Evolutionary conservation across 305 asterid species (phyloP), one percentile per base, ranked within the genome.

Genomic region (Withania somnifera): DNA sequence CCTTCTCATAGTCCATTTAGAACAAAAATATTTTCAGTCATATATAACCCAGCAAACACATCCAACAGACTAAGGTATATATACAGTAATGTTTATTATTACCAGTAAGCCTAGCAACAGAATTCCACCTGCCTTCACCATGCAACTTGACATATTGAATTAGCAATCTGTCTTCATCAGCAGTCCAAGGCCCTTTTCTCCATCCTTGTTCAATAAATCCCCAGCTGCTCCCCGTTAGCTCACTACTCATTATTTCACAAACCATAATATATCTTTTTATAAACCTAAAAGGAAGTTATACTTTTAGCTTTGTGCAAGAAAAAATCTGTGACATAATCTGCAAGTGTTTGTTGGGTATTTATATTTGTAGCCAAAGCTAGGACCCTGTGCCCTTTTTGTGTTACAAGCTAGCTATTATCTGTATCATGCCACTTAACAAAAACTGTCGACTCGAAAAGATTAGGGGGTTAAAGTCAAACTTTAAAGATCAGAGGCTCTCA

Each of bases 171-270:
- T 95, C 98, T 88, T 95, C 98, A 82, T 93, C 97, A 61, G 91
- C 84, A 68, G 98, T 95, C 98, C 98, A 95, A 13, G 98, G 98
- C 36, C 98, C 98, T 84, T 95, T 95, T 82, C 97, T 91, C 98
- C 98, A 95, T 17, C 87, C 97, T 60, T 91, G 92, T 60, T 86
- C 92, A 3, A 85, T 67, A 75, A 82, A 82, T 45, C 87, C 94
- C 94, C 94, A 91, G 17, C 1, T 17, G 4, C 22, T 75, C 34
- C 85, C 91, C 83, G 82, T 58, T 53, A 85, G 82, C 64, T 90
- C 87, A 68, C 85, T 84, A 68, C 87, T 89, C 91, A 87, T 88
- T 40, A 87, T 71, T 56, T 85, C 87, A 87, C 86, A 87, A 87
- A 91, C 80, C 90, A 88, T 79, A 67, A 76, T 86, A 87, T 89